Percentiles rank a stretch among this genome's conserved stretches.
phyloP scores from a whole-genome alignment of 202 grass and related monocot species.

The Schoenoplectus tabernaemontani region DNA sequence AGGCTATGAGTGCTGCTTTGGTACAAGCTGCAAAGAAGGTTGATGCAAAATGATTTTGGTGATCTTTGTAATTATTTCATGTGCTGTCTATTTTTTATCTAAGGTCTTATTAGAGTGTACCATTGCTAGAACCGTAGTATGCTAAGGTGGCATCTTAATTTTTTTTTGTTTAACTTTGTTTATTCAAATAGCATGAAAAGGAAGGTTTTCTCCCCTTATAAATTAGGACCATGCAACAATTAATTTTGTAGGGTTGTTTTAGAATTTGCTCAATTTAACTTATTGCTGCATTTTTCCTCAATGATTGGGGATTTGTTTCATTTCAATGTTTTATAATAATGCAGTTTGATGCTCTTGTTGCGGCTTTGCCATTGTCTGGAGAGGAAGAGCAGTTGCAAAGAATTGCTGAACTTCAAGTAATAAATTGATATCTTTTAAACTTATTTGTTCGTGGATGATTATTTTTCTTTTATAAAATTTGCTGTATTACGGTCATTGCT shows the following conservation, averaged over 20 bases:
- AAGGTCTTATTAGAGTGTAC: not conserved
- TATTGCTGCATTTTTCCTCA: not conserved
- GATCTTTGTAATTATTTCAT: not conserved
- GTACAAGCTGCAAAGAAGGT: conserved; percentile 91
- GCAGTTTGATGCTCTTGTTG: conserved; percentile 87
- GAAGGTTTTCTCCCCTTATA: not conserved
- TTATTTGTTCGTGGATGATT: not conserved
- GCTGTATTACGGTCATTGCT: not conserved
- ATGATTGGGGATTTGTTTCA: not conserved
- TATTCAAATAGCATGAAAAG: not conserved
- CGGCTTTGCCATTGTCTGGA: conserved; percentile 55
- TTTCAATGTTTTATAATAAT: conserved; percentile 11
- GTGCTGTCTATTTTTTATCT: not conserved
- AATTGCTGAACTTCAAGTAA: conserved; percentile 77
- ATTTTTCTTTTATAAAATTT: not conserved
- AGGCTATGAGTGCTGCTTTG: conserved; percentile 75
- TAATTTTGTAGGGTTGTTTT: not conserved
- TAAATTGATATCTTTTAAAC: not conserved
- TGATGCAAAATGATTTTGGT: not conserved
- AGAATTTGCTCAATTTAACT: not conserved
- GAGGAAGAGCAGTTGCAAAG: conserved; percentile 78
- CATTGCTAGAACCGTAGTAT: not conserved
- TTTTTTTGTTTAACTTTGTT: not conserved
- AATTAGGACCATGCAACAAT: not conserved
- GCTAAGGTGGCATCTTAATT: not conserved